Evolutionary conservation across 495 filamentous ascomycete species (phyloP).

Genomic region (Penicillium fimorum): DNA sequence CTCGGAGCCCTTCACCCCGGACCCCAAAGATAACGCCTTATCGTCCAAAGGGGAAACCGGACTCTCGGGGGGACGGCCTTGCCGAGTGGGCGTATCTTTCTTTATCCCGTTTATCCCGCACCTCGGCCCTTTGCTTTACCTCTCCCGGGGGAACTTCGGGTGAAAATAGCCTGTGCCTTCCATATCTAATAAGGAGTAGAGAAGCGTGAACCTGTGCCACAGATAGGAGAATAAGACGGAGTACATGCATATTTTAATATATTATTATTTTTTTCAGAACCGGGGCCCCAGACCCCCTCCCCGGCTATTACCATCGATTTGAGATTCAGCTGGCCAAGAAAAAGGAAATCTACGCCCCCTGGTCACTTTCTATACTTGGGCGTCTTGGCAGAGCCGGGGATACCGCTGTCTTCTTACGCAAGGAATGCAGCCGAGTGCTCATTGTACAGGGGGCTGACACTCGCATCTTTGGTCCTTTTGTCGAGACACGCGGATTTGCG

Average conservation of each 20-base stretch:
- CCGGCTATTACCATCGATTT: neutral
- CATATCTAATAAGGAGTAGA: neutral
- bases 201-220: slow-evolving; percentile 20
- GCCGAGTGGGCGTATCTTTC: slow-evolving; percentile 32
- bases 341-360: neutral
- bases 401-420: slow-evolving; percentile 2
- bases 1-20: too few species aligned
- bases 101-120: slow-evolving; percentile 24
- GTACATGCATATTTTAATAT: neutral
- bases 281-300: slow-evolving; percentile 6
- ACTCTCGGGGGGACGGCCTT: slow-evolving; percentile 9
- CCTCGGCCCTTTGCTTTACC: neutral
- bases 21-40: neutral
- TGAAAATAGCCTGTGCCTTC: neutral
- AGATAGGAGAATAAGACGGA: neutral
- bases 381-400: neutral
- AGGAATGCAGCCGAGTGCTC: slow-evolving; percentile 5
- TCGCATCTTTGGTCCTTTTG: slow-evolving; percentile 12
- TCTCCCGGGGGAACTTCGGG: slow-evolving; percentile 9
- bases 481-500: slow-evolving; percentile 21
- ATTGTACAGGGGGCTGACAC: slow-evolving; percentile 9
- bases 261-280: neutral
- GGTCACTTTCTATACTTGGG: neutral
- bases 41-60: slow-evolving; percentile 19
- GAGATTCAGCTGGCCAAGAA: slow-evolving; percentile 1